These are phyloP conservation scores for Gossypium laxum DNA, from an alignment of 441 rosid genomes.

Conservation along the genomic window DNA sequence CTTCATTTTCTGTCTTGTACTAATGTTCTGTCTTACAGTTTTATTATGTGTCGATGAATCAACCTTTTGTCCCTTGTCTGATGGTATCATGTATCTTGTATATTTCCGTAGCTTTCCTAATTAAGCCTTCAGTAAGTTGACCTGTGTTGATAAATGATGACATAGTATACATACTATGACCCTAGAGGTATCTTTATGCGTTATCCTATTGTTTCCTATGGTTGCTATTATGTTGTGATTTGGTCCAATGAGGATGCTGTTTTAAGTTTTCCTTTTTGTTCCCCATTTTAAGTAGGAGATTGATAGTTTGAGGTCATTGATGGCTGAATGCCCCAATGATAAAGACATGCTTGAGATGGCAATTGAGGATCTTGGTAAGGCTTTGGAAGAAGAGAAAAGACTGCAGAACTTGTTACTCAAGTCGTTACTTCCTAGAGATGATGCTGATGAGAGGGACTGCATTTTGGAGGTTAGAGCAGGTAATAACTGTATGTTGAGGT, in stretches of 20 bases:
- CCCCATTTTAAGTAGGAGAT: slow-evolving; percentile 48
- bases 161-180: not conserved
- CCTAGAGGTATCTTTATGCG: not conserved
- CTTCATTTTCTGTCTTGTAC: not conserved
- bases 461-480: slow-evolving; percentile 99
- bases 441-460: slow-evolving; percentile 85
- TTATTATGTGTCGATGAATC: not conserved
- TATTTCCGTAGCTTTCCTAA: not conserved
- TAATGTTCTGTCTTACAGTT: not conserved
- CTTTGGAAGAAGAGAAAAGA: slow-evolving; percentile 54
- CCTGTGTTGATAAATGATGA: not conserved
- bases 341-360: slow-evolving; percentile 80
- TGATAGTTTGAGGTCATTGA: slow-evolving; percentile 51
- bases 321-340: slow-evolving; percentile 54
- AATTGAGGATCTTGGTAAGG: slow-evolving; percentile 46
- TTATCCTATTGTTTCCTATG: not conserved
- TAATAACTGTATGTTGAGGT: slow-evolving; percentile 19
- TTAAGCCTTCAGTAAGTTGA: not conserved
- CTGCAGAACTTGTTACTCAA: slow-evolving; percentile 61
- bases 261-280: not conserved
- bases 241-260: not conserved
- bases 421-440: slow-evolving; percentile 80
- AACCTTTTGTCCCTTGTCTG: not conserved
- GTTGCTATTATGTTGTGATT: not conserved
- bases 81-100: not conserved